Conservation (phyloP, 2,329 filamentous ascomycete genomes). For the Alternaria metachromatica region DNA sequence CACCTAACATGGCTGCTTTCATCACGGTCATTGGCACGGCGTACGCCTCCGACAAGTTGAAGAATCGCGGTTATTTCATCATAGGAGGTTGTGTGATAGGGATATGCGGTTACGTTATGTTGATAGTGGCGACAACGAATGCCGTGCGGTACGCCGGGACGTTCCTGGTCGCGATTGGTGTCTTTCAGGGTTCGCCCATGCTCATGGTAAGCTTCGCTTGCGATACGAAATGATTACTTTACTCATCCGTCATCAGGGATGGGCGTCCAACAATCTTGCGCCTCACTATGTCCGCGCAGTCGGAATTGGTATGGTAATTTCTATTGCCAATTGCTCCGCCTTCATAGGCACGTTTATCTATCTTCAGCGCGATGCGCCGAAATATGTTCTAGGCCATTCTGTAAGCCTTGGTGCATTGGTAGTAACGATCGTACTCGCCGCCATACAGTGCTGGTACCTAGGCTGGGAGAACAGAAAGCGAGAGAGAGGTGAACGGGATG, state of each 20-base stretch:
- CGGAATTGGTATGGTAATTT: conserved; percentile 56
- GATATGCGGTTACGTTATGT: conserved; percentile 60
- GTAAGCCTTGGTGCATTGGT: conserved; percentile 36
- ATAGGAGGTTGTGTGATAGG: conserved; percentile 56
- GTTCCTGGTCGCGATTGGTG: conserved; percentile 51
- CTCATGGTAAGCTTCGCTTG: conserved; percentile 38
- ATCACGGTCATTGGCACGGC: conserved; percentile 48
- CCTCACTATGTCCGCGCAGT: conserved; percentile 66
- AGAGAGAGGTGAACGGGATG: conserved; percentile 29
- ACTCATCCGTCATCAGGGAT: conserved; percentile 33
- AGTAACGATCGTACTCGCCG: conserved; percentile 28
- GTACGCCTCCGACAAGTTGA: conserved; percentile 53
- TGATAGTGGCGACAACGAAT: conserved; percentile 52
- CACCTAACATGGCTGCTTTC: conserved; percentile 53
- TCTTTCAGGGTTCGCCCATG: conserved; percentile 49
- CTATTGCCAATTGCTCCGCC: conserved; percentile 58
- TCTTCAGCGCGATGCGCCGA: conserved; percentile 51
- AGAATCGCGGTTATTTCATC: conserved; percentile 56
- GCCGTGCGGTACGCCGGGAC: conserved; percentile 50
- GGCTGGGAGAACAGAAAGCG: conserved; percentile 37
- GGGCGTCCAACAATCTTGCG: conserved; percentile 53
- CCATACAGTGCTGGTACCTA: conserved; percentile 31
- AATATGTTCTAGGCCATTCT: conserved; percentile 27
- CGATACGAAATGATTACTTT: not conserved
- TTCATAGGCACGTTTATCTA: conserved; percentile 62